Evolutionary conservation across 2,329 filamentous ascomycete genomes (phyloP).

Genomic region (Penicillium rolfsii): DNA sequence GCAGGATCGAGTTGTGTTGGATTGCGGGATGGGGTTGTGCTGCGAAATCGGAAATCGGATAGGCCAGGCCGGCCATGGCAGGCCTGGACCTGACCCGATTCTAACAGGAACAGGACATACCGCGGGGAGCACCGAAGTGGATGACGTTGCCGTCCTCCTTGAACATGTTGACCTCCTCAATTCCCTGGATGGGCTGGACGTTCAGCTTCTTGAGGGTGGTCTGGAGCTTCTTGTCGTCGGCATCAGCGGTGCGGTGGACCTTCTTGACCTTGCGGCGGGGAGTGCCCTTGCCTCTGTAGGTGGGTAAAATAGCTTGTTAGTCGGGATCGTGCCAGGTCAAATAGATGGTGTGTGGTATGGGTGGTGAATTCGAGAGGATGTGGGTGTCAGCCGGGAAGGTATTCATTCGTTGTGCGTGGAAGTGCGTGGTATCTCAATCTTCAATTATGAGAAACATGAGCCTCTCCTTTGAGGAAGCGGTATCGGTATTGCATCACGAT

Average conservation of each 20-base stretch:
- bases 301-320: slow-evolving; percentile 26
- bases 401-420: neutral
- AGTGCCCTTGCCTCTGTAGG: slow-evolving; percentile 89
- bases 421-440: neutral
- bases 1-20: neutral
- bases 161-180: slow-evolving; percentile 99
- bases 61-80: neutral
- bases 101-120: slow-evolving; percentile 58
- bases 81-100: neutral
- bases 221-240: slow-evolving; percentile 99
- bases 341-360: slow-evolving; percentile 1
- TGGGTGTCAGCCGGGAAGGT: neutral
- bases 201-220: slow-evolving; percentile 98
- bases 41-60: neutral
- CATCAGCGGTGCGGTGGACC: slow-evolving; percentile 86
- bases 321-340: slow-evolving; percentile 5
- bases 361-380: slow-evolving; percentile 1
- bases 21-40: neutral
- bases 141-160: slow-evolving; percentile 99
- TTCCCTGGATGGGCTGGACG: slow-evolving; percentile 98
- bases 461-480: neutral
- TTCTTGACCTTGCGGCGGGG: slow-evolving; percentile 98
- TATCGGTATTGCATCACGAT: neutral
- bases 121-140: slow-evolving; percentile 97
- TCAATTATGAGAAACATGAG: neutral